A percentile compares a stretch with the other conserved stretches of the same genome.
Conservation (phyloP, 257 asterid genomes). For the Gentiana dahurica region DNA sequence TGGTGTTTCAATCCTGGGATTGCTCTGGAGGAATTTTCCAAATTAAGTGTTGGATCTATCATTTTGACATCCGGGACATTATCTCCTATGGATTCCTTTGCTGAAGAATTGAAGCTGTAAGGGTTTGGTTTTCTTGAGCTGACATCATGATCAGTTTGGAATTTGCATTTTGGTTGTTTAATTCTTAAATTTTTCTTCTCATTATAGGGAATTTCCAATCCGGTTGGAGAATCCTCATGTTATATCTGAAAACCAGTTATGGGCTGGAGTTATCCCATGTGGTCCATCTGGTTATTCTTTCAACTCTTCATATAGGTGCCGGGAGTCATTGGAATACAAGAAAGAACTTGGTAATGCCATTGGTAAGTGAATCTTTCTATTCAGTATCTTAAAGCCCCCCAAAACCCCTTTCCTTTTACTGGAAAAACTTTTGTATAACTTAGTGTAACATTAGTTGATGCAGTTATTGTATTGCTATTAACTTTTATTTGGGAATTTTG, state of each 20-base stretch:
- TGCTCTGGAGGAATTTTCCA: conserved; percentile 86
- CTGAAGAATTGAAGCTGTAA: conserved; percentile 84
- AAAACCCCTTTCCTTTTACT: not conserved
- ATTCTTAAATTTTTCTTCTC: conserved; percentile 12
- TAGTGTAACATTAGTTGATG: conserved; percentile 5
- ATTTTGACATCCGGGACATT: conserved; percentile 97
- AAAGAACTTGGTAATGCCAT: conserved; percentile 96
- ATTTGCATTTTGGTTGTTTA: conserved; percentile 3
- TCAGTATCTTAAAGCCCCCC: not conserved
- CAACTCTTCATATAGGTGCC: conserved; percentile 84
- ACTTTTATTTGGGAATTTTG: conserved; percentile 9
- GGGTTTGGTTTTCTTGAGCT: conserved; percentile 17
- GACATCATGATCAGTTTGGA: not conserved
- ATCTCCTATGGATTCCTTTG: conserved; percentile 98
- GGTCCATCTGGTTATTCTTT: conserved; percentile 93
- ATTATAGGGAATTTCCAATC: conserved; percentile 71
- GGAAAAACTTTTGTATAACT: not conserved
- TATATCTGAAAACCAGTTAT: conserved; percentile 77
- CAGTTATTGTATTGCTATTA: conserved; percentile 3
- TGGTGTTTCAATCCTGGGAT: conserved; percentile 99
- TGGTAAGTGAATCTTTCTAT: conserved; percentile 38
- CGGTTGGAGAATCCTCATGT: conserved; percentile 99
- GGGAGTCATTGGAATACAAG: conserved; percentile 85
- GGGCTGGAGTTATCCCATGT: conserved; percentile 87
- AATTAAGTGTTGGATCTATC: conserved; percentile 75